Evolutionary conservation across 306 rosid species (phyloP), one percentile per base, ranked within the genome.

Genomic region (Luffa aegyptiaca): DNA sequence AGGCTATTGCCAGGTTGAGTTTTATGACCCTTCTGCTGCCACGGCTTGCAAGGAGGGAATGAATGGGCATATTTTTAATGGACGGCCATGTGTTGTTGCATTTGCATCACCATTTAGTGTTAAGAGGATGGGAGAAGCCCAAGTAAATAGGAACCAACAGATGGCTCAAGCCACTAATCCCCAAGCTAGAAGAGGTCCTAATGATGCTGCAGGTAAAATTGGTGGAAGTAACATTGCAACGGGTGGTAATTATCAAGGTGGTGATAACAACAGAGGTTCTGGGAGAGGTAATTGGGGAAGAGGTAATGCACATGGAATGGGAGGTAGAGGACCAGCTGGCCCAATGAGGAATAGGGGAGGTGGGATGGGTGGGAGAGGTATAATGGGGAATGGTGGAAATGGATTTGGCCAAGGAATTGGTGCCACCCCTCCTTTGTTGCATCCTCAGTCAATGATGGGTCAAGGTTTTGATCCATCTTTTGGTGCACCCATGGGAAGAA

Each of bases 111-210:
- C 99, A 16, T 91, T 76, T 57, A 91, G 90, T 10, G 96, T 96
- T 42, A 96, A 96, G 92, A 89, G 89, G 79, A 93, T 96, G 99
- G 99, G 99, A 11, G 98, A 93, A 86, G 97, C 98, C 79, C 98
- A 96, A 85, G 84, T 85, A 58, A 89, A 56, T 77, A 88, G 96
- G 82, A 93, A 87, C 83, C 99, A 95, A 65, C 96, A 88, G 89
- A 81, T 71, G 64, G 33, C 85, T 31, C 97, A 83, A 84, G 10
- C 97, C 41, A 5, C 86, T 0, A 77, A 49, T 74, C 14, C 89
- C 11, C 98, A 83, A 72, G 75, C 85, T 53, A 89, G 98, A 80
- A 85, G 98, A 77, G 96, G 91, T 6, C 87, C 93, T 80, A 86
- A 89, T 85, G 97, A 95, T 36, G 78, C 82, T 5, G 92, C 86